Conservation (phyloP, 345 rosid species). For the Brassica cretica region DNA sequence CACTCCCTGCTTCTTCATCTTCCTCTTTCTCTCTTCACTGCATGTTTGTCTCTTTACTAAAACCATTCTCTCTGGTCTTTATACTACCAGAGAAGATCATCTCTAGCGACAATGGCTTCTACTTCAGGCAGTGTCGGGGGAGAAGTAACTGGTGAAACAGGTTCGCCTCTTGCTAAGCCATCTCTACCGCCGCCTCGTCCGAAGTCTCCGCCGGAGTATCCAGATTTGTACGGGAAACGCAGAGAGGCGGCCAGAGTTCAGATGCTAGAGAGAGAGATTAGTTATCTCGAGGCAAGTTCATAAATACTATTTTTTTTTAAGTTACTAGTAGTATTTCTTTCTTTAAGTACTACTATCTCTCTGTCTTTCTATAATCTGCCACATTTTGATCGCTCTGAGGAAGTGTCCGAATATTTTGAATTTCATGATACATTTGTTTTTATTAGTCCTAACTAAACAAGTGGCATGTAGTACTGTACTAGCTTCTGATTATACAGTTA, state of each 20-base stretch:
- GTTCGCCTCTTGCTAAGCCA: constrained; percentile 41
- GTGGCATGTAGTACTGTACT: background rate
- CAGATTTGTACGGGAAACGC: constrained; percentile 91
- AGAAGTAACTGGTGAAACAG: constrained; percentile 31
- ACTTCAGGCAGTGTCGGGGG: constrained; percentile 23
- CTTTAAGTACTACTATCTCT: background rate
- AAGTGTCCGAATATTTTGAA: constrained; percentile 34
- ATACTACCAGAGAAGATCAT: constrained; percentile 3
- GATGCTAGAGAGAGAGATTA: constrained; percentile 86
- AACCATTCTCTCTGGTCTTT: background rate
- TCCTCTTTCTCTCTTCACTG: constrained; percentile 12
- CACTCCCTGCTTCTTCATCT: constrained; percentile 41
- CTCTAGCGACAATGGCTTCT: constrained; percentile 45
- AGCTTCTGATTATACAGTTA: background rate
- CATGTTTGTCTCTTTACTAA: constrained; percentile 19
- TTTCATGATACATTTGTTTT: constrained; percentile 27
- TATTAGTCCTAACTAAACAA: background rate
- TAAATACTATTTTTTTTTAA: background rate
- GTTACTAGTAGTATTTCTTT: background rate
- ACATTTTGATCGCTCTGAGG: constrained; percentile 35
- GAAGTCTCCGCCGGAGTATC: constrained; percentile 90
- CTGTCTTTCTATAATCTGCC: constrained; percentile 23
- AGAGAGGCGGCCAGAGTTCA: constrained; percentile 76
- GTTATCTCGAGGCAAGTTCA: constrained; percentile 78
- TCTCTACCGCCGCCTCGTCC: constrained; percentile 74